Evolutionary conservation across 2,329 filamentous ascomycete species (phyloP).

Genomic region (Coleophoma crateriformis): DNA sequence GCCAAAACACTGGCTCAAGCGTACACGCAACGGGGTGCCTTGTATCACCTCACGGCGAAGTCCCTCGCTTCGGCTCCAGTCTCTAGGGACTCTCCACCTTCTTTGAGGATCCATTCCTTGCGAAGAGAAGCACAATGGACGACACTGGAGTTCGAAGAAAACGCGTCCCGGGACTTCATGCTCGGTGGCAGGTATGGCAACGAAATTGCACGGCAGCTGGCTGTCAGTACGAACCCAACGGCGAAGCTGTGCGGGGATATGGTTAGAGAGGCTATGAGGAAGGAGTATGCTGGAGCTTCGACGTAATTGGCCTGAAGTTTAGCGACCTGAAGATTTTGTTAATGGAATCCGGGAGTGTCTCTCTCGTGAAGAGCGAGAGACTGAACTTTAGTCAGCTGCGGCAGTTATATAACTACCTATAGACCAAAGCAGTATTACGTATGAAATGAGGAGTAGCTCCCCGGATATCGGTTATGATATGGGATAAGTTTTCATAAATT

Average conservation of each 20-base stretch:
- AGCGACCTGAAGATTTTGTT: too few relatives aligned
- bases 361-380: too few relatives aligned
- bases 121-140: slow-evolving; percentile 44
- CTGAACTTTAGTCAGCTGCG: too few relatives aligned
- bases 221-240: slow-evolving; percentile 61
- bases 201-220: slow-evolving; percentile 57
- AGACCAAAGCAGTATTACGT: too few relatives aligned
- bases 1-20: slow-evolving; percentile 63
- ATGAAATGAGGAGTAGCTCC: too few relatives aligned
- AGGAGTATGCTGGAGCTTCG: slow-evolving; percentile 48
- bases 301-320: too few relatives aligned
- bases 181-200: slow-evolving; percentile 60
- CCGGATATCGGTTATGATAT: too few relatives aligned
- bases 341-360: too few relatives aligned
- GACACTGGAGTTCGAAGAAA: slow-evolving; percentile 53
- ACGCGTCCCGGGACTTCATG: slow-evolving; percentile 58
- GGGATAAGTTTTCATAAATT: too few relatives aligned
- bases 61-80: slow-evolving; percentile 3
- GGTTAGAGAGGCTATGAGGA: slow-evolving; percentile 64
- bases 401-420: too few relatives aligned
- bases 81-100: slow-evolving; percentile 21
- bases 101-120: slow-evolving; percentile 30
- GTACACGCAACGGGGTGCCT: slow-evolving; percentile 64
- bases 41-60: slow-evolving; percentile 55
- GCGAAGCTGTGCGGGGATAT: slow-evolving; percentile 66